These are phyloP conservation scores for Debaryomyces subglobosus DNA, from an alignment of 1,139 yeast genomes.

Conservation along the genomic window DNA sequence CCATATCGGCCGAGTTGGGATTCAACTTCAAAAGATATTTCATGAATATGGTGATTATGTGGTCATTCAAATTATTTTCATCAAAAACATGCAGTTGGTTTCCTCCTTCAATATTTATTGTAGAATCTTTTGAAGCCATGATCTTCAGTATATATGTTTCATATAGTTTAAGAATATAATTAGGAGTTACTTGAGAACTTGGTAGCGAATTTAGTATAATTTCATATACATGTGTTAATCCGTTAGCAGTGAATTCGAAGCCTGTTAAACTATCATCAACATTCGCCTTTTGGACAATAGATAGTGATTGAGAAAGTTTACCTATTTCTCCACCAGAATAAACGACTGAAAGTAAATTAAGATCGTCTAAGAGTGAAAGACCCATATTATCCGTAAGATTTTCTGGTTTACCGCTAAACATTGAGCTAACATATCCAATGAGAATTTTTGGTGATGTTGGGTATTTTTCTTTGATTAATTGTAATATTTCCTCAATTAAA, in stretches of 20 bases:
- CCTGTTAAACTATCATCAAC: slow-evolving; percentile 34
- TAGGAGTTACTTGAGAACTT: slow-evolving; percentile 19
- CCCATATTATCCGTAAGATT: slow-evolving; percentile 14
- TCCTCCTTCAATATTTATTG: not conserved
- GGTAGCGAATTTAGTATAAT: slow-evolving; percentile 23
- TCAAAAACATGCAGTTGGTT: slow-evolving; percentile 8
- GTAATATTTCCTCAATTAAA: slow-evolving; percentile 35
- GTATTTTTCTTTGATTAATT: slow-evolving; percentile 34
- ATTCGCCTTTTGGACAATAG: slow-evolving; percentile 30
- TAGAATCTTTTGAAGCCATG: not conserved
- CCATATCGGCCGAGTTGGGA: slow-evolving; percentile 25
- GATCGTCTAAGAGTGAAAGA: slow-evolving; percentile 26
- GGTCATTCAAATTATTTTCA: slow-evolving; percentile 22
- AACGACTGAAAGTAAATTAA: slow-evolving; percentile 22
- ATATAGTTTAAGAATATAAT: slow-evolving; percentile 23
- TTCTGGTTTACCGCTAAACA: slow-evolving; percentile 23
- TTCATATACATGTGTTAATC: slow-evolving; percentile 32
- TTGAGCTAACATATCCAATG: slow-evolving; percentile 40
- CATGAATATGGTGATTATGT: slow-evolving; percentile 33
- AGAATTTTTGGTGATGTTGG: slow-evolving; percentile 38
- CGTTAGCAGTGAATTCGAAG: slow-evolving; percentile 25
- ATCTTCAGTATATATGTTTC: slow-evolving; percentile 21
- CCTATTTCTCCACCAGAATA: slow-evolving; percentile 1
- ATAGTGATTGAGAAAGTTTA: slow-evolving; percentile 5
- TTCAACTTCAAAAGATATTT: slow-evolving; percentile 29